A percentile compares a stretch with the other conserved stretches of the same genome.
Conservation (phyloP, 1,139 yeast species). For the Kodamaea arcana region DNA sequence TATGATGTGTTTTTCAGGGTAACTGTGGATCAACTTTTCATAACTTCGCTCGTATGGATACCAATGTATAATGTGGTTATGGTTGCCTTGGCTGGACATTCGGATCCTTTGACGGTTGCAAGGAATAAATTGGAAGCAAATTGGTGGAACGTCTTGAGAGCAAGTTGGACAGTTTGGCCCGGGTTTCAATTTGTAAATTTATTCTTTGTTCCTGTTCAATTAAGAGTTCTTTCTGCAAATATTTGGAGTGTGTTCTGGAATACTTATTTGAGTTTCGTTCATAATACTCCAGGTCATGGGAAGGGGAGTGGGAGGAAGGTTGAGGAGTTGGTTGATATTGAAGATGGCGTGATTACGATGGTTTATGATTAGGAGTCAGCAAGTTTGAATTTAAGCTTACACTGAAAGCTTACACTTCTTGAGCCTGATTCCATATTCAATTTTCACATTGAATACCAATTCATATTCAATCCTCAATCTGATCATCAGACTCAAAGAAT, state of each 20-base stretch:
- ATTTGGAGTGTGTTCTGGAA: slow-evolving; percentile 46
- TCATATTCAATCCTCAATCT: too few relatives aligned
- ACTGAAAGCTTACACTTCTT: too few relatives aligned
- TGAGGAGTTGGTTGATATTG: slow-evolving; percentile 41
- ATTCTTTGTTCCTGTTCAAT: slow-evolving; percentile 38
- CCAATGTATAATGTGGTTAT: slow-evolving; percentile 43
- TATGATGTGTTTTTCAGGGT: slow-evolving; percentile 37
- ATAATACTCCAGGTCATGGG: slow-evolving; percentile 44
- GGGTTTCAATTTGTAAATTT: slow-evolving; percentile 37
- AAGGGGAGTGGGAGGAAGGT: slow-evolving; percentile 33
- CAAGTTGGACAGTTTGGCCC: slow-evolving; percentile 47
- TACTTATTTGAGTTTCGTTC: slow-evolving; percentile 41
- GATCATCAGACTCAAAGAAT: too few relatives aligned
- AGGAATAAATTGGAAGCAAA: slow-evolving; percentile 31
- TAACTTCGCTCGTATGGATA: slow-evolving; percentile 36
- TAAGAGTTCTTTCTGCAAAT: slow-evolving; percentile 37
- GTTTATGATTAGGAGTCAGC: slow-evolving; percentile 25
- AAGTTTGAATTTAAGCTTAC: too few relatives aligned
- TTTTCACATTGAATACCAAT: too few relatives aligned
- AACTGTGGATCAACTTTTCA: slow-evolving; percentile 32
- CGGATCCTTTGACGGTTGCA: slow-evolving; percentile 32
- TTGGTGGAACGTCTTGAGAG: slow-evolving; percentile 42
- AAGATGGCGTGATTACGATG: slow-evolving; percentile 30
- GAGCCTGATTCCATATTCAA: too few relatives aligned
- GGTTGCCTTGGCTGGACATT: slow-evolving; percentile 36